Evolutionary conservation across 1,139 yeast species (phyloP).

Genomic region (Groenewaldozyma auringiensis): DNA sequence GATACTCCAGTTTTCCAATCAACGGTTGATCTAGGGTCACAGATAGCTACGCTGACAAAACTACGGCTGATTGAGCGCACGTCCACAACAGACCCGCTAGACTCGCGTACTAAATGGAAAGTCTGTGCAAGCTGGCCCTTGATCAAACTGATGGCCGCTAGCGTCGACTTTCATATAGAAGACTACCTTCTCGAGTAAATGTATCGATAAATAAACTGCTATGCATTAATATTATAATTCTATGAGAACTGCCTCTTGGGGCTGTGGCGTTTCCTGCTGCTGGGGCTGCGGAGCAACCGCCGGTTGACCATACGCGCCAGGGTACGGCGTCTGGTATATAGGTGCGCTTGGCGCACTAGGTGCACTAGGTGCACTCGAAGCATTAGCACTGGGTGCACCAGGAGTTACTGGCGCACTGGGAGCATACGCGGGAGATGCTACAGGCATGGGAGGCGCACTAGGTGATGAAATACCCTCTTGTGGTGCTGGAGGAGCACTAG

Average conservation of each 20-base stretch:
- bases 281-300: background rate
- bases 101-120: slow-evolving; percentile 57
- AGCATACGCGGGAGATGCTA: slow-evolving; percentile 3
- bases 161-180: slow-evolving; percentile 47
- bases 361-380: slow-evolving; percentile 8
- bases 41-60: slow-evolving; percentile 52
- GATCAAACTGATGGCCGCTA: slow-evolving; percentile 44
- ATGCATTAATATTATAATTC: background rate
- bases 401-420: slow-evolving; percentile 2
- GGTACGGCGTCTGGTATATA: background rate
- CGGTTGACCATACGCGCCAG: background rate
- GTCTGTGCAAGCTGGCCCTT: slow-evolving; percentile 51
- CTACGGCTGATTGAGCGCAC: slow-evolving; percentile 47
- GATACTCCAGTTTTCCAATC: slow-evolving; percentile 29
- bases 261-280: background rate
- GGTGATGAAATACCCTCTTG: background rate
- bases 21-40: slow-evolving; percentile 47
- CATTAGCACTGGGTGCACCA: background rate
- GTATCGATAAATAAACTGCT: background rate
- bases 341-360: background rate
- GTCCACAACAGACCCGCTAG: slow-evolving; percentile 49
- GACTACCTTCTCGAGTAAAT: slow-evolving; percentile 38
- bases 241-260: background rate
- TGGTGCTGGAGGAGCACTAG: slow-evolving; percentile 1
- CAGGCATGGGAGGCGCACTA: slow-evolving; percentile 1